Conservation (phyloP, 192 early-diverging fungal genomes). For the Coemansia sp. region DNA sequence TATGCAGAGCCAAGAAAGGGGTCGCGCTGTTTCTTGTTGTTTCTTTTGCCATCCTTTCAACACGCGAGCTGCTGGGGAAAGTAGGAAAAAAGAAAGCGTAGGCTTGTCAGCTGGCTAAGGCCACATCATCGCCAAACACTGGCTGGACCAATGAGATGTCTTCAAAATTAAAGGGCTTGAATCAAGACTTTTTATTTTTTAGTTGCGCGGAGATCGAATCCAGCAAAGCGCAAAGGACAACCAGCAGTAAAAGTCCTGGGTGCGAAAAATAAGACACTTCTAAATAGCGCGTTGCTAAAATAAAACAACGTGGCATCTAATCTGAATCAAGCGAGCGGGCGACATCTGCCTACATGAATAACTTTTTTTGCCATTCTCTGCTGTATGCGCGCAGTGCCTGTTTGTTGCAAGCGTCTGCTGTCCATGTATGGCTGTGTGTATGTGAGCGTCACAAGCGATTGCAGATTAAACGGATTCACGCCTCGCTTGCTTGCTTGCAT, state of each 20-base stretch:
- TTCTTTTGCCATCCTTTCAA: not conserved
- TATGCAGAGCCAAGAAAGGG: not conserved
- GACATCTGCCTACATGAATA: not conserved
- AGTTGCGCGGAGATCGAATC: conserved; percentile 2
- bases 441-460: not conserved
- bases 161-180: not conserved
- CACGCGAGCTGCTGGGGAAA: not conserved
- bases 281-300: no score
- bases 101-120: not conserved
- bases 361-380: no score
- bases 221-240: not conserved
- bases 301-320: not conserved
- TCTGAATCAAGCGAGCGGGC: not conserved
- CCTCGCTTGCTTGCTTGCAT: not conserved
- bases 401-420: not conserved
- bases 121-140: not conserved
- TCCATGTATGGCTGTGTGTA: not conserved
- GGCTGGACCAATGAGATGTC: not conserved
- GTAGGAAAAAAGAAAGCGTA: not conserved
- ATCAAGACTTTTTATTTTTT: not conserved
- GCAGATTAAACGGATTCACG: not conserved
- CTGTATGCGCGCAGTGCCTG: no score
- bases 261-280: no score
- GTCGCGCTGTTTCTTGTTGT: not conserved
- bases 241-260: not conserved